Evolutionary conservation across 441 rosid species (phyloP).

Genomic region (Euphorbia schlechtendalii): DNA sequence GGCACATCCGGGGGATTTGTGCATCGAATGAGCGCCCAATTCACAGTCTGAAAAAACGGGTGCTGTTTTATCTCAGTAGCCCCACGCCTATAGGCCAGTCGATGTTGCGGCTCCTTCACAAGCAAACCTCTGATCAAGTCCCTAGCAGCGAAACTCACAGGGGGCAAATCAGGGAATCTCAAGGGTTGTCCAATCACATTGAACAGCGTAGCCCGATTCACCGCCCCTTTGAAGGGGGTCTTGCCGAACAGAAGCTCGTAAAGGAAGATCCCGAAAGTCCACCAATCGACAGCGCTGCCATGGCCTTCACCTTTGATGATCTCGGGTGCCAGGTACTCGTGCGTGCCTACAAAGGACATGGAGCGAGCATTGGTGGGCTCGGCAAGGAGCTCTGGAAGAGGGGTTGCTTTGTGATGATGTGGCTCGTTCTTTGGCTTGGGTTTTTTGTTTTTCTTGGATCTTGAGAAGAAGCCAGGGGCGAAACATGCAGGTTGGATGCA

Average conservation of each 20-base stretch:
- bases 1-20: conserved; percentile 84
- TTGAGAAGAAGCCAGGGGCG: conserved; percentile 57
- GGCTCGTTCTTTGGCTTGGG: conserved; percentile 43
- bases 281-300: conserved; percentile 91
- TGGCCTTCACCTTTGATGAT: conserved; percentile 88
- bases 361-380: conserved; percentile 86
- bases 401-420: conserved; percentile 53
- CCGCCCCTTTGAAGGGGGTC: conserved; percentile 73
- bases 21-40: conserved; percentile 86
- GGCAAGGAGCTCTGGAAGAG: conserved; percentile 85
- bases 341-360: conserved; percentile 87
- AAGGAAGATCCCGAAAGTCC: conserved; percentile 79
- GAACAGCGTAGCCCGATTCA: conserved; percentile 64
- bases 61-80: conserved; percentile 91
- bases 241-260: conserved; percentile 74
- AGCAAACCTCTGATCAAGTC: conserved; percentile 84
- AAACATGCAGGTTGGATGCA: conserved; percentile 78
- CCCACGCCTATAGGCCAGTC: conserved; percentile 80
- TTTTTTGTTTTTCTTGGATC: conserved; percentile 44
- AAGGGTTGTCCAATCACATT: conserved; percentile 83
- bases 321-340: conserved; percentile 85
- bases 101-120: conserved; percentile 79
- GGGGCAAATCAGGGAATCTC: conserved; percentile 66
- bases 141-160: conserved; percentile 80
- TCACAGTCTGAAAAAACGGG: conserved; percentile 73